Evolutionary conservation across 805 yeast genomes (phyloP).

Genomic region (Sporopachydermia quercuum): DNA sequence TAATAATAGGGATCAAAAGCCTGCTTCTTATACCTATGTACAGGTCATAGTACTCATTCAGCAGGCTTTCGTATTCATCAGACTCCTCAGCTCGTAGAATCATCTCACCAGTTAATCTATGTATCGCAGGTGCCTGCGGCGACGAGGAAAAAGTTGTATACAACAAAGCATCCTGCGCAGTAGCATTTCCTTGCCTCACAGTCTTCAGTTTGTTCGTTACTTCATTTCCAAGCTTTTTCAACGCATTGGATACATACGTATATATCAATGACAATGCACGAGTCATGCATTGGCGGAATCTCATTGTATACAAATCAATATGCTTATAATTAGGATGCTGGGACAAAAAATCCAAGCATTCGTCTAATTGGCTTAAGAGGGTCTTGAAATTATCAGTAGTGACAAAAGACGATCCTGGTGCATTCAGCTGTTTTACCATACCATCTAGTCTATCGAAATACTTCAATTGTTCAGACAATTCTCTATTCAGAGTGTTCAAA

Average conservation of each 20-base stretch:
- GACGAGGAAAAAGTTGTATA: conserved; percentile 43
- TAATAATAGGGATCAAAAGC: conserved; percentile 30
- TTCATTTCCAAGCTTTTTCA: conserved; percentile 19
- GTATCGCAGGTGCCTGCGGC: conserved; percentile 24
- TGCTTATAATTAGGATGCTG: conserved; percentile 51
- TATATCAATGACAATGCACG: conserved; percentile 64
- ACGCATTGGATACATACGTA: conserved; percentile 35
- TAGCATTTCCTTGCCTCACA: conserved; percentile 17
- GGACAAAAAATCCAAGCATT: conserved; percentile 45
- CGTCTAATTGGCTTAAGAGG: conserved; percentile 45
- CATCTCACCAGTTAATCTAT: conserved; percentile 22
- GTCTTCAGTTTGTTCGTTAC: conserved; percentile 14
- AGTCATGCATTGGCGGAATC: conserved; percentile 74
- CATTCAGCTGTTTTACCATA: conserved; percentile 52
- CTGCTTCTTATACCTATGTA: conserved; percentile 45
- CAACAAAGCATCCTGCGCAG: conserved; percentile 46
- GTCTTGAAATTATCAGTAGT: conserved; percentile 38
- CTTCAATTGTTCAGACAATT: conserved; percentile 33
- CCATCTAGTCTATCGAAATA: conserved; percentile 60
- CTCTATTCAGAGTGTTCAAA: conserved; percentile 26
- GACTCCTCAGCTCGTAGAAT: conserved; percentile 23
- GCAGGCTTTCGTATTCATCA: conserved; percentile 48
- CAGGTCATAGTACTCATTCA: conserved; percentile 45
- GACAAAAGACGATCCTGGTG: conserved; percentile 57
- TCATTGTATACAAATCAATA: conserved; percentile 46